Conservation (phyloP, 2,329 filamentous ascomycete species). For the Fusarium drepaniforme region DNA sequence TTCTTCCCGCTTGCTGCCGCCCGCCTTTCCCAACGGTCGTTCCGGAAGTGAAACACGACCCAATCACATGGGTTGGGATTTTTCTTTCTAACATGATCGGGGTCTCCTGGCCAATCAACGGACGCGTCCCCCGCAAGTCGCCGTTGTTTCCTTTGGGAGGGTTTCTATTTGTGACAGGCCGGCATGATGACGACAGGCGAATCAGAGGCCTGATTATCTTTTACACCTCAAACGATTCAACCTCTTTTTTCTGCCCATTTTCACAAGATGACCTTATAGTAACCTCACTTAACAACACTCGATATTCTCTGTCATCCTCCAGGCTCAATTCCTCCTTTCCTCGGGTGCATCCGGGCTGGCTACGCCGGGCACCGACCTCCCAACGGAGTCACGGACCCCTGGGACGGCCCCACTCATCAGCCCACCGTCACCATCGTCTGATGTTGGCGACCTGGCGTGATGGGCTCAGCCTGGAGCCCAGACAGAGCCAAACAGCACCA, state of each 20-base stretch:
- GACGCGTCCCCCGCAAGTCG: slow-evolving; percentile 17
- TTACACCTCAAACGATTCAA: neutral
- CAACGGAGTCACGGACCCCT: slow-evolving; percentile 35
- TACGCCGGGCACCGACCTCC: slow-evolving; percentile 33
- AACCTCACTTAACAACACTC: neutral
- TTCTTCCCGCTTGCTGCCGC: slow-evolving; percentile 16
- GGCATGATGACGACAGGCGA: slow-evolving; percentile 23
- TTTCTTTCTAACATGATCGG: slow-evolving; percentile 4
- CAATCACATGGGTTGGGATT: slow-evolving; percentile 30
- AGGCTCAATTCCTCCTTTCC: neutral
- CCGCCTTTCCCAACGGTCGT: slow-evolving; percentile 6
- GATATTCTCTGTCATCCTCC: neutral
- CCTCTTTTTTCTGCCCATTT: neutral
- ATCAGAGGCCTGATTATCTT: neutral
- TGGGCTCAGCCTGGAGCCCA: slow-evolving; percentile 38
- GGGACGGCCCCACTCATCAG: slow-evolving; percentile 44
- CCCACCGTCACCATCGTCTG: slow-evolving; percentile 41
- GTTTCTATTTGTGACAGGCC: slow-evolving; percentile 20
- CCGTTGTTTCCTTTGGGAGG: slow-evolving; percentile 16
- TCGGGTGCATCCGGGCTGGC: slow-evolving; percentile 43
- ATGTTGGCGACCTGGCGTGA: slow-evolving; percentile 46
- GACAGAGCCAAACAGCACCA: slow-evolving; percentile 17
- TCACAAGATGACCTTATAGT: neutral
- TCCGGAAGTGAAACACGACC: neutral
- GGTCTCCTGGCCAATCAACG: slow-evolving; percentile 8